Evolutionary conservation across 2,329 filamentous ascomycete genomes (phyloP).

Genomic region (Aureobasidium sp.): DNA sequence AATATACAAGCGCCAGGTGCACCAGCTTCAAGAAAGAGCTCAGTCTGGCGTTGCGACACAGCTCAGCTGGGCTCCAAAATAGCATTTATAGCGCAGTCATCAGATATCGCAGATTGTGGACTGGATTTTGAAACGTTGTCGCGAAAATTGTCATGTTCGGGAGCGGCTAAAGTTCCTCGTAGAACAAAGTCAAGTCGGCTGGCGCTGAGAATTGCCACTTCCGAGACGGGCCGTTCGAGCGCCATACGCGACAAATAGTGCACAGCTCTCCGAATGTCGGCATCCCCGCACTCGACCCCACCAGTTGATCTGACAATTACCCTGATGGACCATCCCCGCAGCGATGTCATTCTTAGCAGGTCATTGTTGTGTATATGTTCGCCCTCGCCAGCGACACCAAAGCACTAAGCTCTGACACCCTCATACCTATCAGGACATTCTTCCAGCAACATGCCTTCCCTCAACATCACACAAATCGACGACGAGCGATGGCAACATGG

Average conservation of each 20-base stretch:
- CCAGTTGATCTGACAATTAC: background rate
- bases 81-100: background rate
- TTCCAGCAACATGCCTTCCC: background rate
- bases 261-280: background rate
- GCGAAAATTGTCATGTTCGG: background rate
- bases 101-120: no score
- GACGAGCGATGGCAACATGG: conserved; percentile 12
- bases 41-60: background rate
- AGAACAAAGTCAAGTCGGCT: background rate
- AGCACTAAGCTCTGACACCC: background rate
- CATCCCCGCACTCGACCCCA: background rate
- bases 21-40: no score
- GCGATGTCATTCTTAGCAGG: background rate
- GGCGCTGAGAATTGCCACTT: background rate
- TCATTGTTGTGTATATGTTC: background rate
- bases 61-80: background rate
- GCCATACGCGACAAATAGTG: background rate
- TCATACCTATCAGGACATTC: background rate
- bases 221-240: background rate
- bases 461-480: conserved; percentile 12
- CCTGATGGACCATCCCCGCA: background rate
- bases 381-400: background rate
- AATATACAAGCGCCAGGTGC: no score
- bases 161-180: background rate
- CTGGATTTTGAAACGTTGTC: background rate